Conservation (phyloP, 768 basidiomycete species). For the Cystoderma amianthinum region DNA sequence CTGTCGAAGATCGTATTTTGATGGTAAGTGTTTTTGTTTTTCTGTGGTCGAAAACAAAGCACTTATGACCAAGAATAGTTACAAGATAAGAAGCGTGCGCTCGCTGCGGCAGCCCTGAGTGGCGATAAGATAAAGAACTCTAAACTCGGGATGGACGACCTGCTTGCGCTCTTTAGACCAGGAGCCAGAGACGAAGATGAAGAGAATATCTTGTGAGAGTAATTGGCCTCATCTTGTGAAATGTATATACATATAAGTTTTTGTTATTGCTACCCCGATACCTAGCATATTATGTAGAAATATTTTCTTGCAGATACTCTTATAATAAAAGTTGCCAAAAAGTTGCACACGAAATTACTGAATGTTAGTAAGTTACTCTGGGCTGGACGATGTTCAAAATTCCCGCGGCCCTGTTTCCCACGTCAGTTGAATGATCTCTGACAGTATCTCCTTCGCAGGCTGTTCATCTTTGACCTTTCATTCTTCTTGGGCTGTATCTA, state of each 20-base stretch:
- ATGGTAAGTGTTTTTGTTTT: conserved; percentile 30
- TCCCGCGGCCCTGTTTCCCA: conserved; percentile 1
- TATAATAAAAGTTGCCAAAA: too few relatives aligned
- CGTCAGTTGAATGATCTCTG: neutral
- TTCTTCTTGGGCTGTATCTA: neutral
- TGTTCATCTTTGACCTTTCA: neutral
- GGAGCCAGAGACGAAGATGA: conserved; percentile 57
- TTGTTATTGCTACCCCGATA: too few relatives aligned
- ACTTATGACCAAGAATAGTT: conserved; percentile 33
- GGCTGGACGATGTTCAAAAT: too few relatives aligned
- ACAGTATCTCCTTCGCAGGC: neutral
- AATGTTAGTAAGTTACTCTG: too few relatives aligned
- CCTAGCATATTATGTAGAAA: too few relatives aligned
- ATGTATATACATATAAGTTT: too few relatives aligned
- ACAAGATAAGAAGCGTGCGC: conserved; percentile 87
- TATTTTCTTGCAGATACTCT: too few relatives aligned
- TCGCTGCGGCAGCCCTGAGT: conserved; percentile 78
- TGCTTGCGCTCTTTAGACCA: conserved; percentile 71
- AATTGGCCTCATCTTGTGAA: too few relatives aligned
- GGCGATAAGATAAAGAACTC: conserved; percentile 85
- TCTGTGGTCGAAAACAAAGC: neutral
- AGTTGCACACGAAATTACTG: too few relatives aligned
- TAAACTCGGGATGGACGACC: conserved; percentile 79
- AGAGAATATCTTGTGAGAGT: conserved; percentile 19
- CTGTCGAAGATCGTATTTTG: conserved; percentile 85